These are phyloP conservation scores for Sonneratia alba DNA, from an alignment of 345 rosid species.

Conservation along the genomic window DNA sequence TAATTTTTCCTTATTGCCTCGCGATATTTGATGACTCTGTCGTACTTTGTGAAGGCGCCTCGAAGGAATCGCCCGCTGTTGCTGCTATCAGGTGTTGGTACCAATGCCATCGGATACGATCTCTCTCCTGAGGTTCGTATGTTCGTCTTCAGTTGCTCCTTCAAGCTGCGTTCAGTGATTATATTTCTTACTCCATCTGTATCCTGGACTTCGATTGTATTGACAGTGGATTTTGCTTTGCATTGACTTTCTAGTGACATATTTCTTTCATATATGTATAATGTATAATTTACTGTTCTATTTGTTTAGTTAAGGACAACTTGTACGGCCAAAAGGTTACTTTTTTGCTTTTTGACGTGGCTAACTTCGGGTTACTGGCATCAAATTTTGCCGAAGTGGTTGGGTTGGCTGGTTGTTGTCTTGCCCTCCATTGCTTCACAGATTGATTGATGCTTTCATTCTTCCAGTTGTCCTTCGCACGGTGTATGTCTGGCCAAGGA, in stretches of 20 bases:
- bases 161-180: not conserved
- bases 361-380: not conserved
- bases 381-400: not conserved
- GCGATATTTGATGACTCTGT: not conserved
- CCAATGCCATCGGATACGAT: slow-evolving; percentile 71
- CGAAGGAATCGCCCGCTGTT: slow-evolving; percentile 67
- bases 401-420: too few species aligned
- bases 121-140: slow-evolving; percentile 56
- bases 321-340: not conserved
- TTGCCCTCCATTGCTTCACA: not conserved
- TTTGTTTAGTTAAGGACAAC: too few species aligned
- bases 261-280: too few species aligned
- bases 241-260: too few species aligned
- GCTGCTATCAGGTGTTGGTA: slow-evolving; percentile 64
- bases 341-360: not conserved
- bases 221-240: too few species aligned
- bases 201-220: too few species aligned
- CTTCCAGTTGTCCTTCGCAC: slow-evolving; percentile 67
- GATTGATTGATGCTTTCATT: not conserved
- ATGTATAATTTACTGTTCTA: too few species aligned
- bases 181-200: not conserved
- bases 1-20: not conserved
- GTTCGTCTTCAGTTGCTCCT: not conserved
- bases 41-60: slow-evolving; percentile 24
- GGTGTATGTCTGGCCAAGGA: slow-evolving; percentile 69